A percentile compares a stretch with the other conserved stretches of the same genome.
Conservation (phyloP, 805 yeast genomes). For the Lipomyces sp. region DNA sequence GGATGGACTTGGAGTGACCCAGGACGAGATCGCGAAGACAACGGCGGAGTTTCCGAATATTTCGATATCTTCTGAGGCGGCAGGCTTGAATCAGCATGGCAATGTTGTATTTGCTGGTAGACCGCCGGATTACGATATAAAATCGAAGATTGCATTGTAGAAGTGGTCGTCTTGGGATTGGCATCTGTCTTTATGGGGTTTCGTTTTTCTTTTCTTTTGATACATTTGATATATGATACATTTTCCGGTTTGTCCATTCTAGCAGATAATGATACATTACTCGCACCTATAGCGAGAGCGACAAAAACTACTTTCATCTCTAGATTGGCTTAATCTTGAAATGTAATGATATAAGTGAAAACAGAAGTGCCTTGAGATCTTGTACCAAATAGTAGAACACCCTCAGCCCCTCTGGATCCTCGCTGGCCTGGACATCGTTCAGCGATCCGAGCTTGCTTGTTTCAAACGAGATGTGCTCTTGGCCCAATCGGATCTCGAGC, state of each 20-base stretch:
- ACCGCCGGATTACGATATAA: slow-evolving; percentile 34
- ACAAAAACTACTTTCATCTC: too few relatives aligned
- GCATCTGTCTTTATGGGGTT: not conserved
- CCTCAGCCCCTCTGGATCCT: slow-evolving; percentile 47
- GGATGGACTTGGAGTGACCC: slow-evolving; percentile 42
- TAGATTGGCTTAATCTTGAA: slow-evolving; percentile 37
- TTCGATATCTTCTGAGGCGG: slow-evolving; percentile 34
- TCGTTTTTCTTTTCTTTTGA: not conserved
- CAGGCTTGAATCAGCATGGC: slow-evolving; percentile 30
- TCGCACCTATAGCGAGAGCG: not conserved
- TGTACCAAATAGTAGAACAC: slow-evolving; percentile 46
- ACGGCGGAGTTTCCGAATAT: slow-evolving; percentile 31
- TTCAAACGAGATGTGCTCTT: slow-evolving; percentile 39
- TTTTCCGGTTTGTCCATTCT: not conserved
- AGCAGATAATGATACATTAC: not conserved
- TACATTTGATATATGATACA: not conserved
- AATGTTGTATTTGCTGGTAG: slow-evolving; percentile 30
- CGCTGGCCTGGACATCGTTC: slow-evolving; percentile 41
- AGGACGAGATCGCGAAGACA: slow-evolving; percentile 37
- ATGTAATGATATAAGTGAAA: slow-evolving; percentile 44
- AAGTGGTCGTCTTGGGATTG: not conserved
- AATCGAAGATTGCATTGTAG: slow-evolving; percentile 28
- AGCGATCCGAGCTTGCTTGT: slow-evolving; percentile 44
- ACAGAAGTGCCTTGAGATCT: slow-evolving; percentile 45
- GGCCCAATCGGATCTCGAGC: slow-evolving; percentile 42